These are phyloP conservation scores for Erucastrum elatum DNA, from an alignment of 345 rosid genomes.

Conservation along the genomic window DNA sequence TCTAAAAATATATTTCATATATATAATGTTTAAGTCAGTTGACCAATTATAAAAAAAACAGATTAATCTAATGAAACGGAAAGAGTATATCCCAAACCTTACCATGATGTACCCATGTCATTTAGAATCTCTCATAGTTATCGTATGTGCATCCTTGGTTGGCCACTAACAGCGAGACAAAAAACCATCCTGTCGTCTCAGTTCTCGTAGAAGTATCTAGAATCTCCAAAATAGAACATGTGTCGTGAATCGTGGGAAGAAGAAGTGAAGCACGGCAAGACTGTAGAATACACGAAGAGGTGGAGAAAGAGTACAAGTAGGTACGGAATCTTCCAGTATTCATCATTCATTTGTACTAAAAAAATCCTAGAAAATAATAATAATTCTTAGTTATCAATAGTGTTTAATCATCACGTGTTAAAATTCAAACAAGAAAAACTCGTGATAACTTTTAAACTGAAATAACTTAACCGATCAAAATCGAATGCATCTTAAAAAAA, in stretches of 20 bases:
- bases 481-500: too few species aligned
- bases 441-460: too few species aligned
- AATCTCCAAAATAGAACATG: neutral
- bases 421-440: too few species aligned
- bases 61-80: too few species aligned
- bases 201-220: constrained; percentile 11
- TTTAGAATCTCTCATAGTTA: neutral
- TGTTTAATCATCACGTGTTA: too few species aligned
- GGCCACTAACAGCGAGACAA: neutral
- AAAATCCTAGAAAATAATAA: too few species aligned
- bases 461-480: too few species aligned
- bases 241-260: constrained; percentile 12
- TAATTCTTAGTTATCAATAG: too few species aligned
- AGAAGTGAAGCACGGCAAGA: constrained; percentile 35
- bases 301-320: constrained; percentile 19
- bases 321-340: constrained; percentile 23
- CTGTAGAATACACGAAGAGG: neutral
- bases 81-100: neutral
- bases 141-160: neutral
- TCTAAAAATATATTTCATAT: too few species aligned
- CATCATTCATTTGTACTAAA: neutral
- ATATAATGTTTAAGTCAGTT: too few species aligned
- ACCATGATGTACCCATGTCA: neutral
- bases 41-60: too few species aligned
- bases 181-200: neutral